phyloP scores from a whole-genome alignment of 176 grass and related monocot species.

The Eremochloa ophiuroides region DNA sequence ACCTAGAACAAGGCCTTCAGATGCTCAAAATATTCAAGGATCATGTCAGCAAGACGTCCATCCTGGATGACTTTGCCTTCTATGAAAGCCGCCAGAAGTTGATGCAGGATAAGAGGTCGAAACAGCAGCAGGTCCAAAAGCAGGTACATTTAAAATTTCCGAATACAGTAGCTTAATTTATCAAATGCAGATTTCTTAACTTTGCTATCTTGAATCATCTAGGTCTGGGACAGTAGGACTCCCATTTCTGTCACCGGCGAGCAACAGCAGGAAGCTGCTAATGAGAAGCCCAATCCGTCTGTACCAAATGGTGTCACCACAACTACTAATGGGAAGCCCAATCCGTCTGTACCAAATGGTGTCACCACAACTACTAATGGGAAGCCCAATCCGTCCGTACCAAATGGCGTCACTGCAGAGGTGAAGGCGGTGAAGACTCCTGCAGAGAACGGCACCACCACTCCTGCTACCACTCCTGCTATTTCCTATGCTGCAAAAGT shows the following conservation, averaged over 20 bases:
- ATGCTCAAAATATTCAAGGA: constrained; percentile 98
- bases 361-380: constrained; percentile 14
- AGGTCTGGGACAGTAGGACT: constrained; percentile 76
- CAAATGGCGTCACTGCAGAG: constrained; percentile 44
- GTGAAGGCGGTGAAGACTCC: constrained; percentile 39
- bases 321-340: constrained; percentile 39
- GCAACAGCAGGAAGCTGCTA: constrained; percentile 46
- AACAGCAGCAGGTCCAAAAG: constrained; percentile 73
- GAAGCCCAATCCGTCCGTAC: constrained; percentile 44
- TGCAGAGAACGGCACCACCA: constrained; percentile 33
- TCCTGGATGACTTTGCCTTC: constrained; percentile 85
- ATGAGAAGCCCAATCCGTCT: constrained; percentile 40
- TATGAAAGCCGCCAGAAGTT: constrained; percentile 88
- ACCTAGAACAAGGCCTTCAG: constrained; percentile 82
- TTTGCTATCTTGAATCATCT: neutral
- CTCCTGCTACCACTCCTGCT: constrained; percentile 22
- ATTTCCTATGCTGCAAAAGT: constrained; percentile 37
- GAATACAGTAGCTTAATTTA: neutral
- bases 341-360: constrained; percentile 30
- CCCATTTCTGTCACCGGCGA: constrained; percentile 22
- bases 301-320: constrained; percentile 33
- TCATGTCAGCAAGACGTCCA: constrained; percentile 67
- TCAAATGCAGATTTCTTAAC: neutral
- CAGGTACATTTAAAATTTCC: constrained; percentile 33
- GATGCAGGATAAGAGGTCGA: constrained; percentile 83